phyloP scores from a whole-genome alignment of 345 rosid species.

The Boechera retrofracta region DNA sequence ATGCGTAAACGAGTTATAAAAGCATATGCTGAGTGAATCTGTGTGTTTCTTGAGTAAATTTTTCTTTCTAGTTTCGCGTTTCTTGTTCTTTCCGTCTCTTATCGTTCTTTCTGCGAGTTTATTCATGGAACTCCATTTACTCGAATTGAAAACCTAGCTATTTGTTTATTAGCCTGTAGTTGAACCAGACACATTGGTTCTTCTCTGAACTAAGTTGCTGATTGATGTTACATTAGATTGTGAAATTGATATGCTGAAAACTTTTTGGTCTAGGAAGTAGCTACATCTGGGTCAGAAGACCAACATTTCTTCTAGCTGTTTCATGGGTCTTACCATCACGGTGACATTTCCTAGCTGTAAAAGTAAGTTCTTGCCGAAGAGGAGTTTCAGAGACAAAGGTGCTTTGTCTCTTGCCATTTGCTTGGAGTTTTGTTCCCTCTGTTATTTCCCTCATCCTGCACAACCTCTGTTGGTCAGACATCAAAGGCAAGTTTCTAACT shows the following conservation, averaged over 20 bases:
- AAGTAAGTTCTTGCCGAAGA: constrained; percentile 36
- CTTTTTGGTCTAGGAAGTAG: constrained; percentile 39
- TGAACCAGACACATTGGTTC: background rate
- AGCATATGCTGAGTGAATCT: background rate
- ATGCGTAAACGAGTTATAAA: background rate
- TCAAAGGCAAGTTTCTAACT: constrained; percentile 47
- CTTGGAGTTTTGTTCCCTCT: constrained; percentile 46
- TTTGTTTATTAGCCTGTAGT: constrained; percentile 1
- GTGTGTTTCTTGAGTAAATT: background rate
- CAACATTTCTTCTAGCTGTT: constrained; percentile 39
- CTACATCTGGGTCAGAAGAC: constrained; percentile 37
- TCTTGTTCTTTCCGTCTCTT: background rate
- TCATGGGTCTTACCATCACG: constrained; percentile 51
- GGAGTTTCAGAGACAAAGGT: constrained; percentile 44
- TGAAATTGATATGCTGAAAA: constrained; percentile 23
- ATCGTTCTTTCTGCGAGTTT: background rate
- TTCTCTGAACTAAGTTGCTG: background rate
- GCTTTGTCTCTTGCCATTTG: constrained; percentile 45
- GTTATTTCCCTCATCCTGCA: constrained; percentile 42
- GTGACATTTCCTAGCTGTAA: constrained; percentile 43
- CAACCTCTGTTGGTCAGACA: constrained; percentile 46
- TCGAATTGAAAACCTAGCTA: constrained; percentile 4
- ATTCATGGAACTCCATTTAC: background rate
- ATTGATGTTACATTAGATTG: constrained; percentile 17
- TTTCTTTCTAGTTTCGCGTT: background rate